phyloP scores from a whole-genome alignment of 1,139 yeast genomes.

The Lodderomyces elongisporus region DNA sequence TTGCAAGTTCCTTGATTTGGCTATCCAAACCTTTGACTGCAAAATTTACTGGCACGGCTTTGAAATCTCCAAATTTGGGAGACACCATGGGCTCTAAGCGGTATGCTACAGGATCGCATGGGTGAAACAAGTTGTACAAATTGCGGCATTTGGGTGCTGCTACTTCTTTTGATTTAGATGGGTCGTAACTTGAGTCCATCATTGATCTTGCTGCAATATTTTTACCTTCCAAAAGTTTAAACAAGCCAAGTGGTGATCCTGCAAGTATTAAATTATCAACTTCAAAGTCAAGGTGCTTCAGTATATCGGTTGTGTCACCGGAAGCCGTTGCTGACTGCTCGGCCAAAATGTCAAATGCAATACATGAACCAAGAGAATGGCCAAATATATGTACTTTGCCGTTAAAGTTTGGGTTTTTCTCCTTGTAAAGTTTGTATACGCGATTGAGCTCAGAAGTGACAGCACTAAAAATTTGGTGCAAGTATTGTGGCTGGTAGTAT shows the following conservation, averaged over 20 bases:
- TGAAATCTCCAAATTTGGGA: slow-evolving; percentile 47
- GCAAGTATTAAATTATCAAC: slow-evolving; percentile 73
- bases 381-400: slow-evolving; percentile 84
- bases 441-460: slow-evolving; percentile 70
- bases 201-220: slow-evolving; percentile 41
- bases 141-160: slow-evolving; percentile 52
- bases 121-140: slow-evolving; percentile 76
- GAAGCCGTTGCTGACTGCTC: slow-evolving; percentile 42
- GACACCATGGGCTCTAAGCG: slow-evolving; percentile 77
- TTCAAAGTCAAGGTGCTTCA: slow-evolving; percentile 54
- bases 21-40: slow-evolving; percentile 47
- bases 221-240: slow-evolving; percentile 62
- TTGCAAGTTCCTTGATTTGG: slow-evolving; percentile 37
- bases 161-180: slow-evolving; percentile 12
- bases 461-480: slow-evolving; percentile 55
- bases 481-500: slow-evolving; percentile 75
- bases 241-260: slow-evolving; percentile 90
- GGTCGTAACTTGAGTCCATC: slow-evolving; percentile 9
- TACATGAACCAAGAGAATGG: slow-evolving; percentile 87
- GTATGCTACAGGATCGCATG: slow-evolving; percentile 86
- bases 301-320: slow-evolving; percentile 15
- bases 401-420: slow-evolving; percentile 66
- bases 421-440: slow-evolving; percentile 54
- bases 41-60: slow-evolving; percentile 59
- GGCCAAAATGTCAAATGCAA: slow-evolving; percentile 71